These are phyloP conservation scores for Striga asiatica DNA, from an alignment of 257 asterid genomes.

Conservation along the genomic window DNA sequence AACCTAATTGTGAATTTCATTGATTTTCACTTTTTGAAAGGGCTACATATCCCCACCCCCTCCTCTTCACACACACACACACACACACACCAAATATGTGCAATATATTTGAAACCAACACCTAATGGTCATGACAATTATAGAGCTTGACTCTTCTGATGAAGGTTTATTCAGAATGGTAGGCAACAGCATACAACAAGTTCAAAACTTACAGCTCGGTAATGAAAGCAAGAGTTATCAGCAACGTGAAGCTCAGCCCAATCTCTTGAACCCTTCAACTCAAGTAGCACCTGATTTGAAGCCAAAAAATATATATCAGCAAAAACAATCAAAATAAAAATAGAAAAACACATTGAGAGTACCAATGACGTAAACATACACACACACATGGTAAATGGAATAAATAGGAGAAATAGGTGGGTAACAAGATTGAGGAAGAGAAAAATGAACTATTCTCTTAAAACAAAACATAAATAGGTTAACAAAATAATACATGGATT, in stretches of 20 bases:
- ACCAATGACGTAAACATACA: too few relatives aligned
- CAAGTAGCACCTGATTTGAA: conserved; percentile 43
- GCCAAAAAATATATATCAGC: conserved; percentile 9
- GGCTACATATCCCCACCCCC: too few relatives aligned
- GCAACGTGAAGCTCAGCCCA: conserved; percentile 91
- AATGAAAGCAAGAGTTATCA: conserved; percentile 96
- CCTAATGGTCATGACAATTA: not conserved
- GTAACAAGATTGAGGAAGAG: too few relatives aligned
- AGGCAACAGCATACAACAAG: conserved; percentile 12
- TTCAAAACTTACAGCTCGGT: conserved; percentile 60
- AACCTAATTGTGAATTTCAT: too few relatives aligned
- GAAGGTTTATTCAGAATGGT: not conserved
- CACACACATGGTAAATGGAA: too few relatives aligned
- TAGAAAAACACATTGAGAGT: too few relatives aligned
- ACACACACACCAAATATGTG: not conserved
- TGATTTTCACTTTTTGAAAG: too few relatives aligned
- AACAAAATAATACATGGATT: conserved; percentile 13
- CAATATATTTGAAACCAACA: not conserved
- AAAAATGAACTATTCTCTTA: too few relatives aligned
- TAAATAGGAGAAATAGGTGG: too few relatives aligned
- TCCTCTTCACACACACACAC: too few relatives aligned
- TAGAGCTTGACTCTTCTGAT: conserved; percentile 2
- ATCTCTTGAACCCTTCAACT: conserved; percentile 48
- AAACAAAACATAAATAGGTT: conserved; percentile 15
- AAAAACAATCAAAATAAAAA: not conserved